These are phyloP conservation scores for Aureobasidium lini DNA, from an alignment of 2,329 filamentous ascomycete genomes.

Conservation along the genomic window DNA sequence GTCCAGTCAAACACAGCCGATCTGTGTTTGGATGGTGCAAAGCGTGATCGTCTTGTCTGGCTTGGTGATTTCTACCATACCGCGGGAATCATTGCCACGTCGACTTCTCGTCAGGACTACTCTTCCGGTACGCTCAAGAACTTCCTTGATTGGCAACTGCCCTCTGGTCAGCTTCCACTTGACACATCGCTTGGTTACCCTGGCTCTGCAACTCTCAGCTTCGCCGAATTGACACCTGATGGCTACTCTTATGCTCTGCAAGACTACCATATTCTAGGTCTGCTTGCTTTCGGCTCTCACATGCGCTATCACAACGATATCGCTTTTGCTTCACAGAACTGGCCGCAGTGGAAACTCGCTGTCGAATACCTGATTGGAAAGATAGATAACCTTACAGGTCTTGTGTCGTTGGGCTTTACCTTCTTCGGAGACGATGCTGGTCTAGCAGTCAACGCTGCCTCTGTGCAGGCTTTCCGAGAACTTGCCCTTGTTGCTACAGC, in stretches of 20 bases:
- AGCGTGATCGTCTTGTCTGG: constrained; percentile 37
- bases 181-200: neutral
- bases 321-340: constrained; percentile 18
- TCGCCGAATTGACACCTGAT: constrained; percentile 16
- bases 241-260: constrained; percentile 19
- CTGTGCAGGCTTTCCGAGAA: constrained; percentile 23
- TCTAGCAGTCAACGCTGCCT: constrained; percentile 22
- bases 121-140: constrained; percentile 24
- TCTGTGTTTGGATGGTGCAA: constrained; percentile 37
- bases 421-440: constrained; percentile 28
- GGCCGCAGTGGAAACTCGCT: constrained; percentile 23
- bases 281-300: constrained; percentile 24
- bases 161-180: neutral
- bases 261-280: constrained; percentile 28
- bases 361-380: constrained; percentile 19
- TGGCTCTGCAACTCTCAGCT: neutral
- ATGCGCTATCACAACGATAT: constrained; percentile 22
- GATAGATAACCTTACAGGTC: constrained; percentile 23
- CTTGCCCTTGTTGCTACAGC: constrained; percentile 26
- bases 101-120: constrained; percentile 31
- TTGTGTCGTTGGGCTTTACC: constrained; percentile 17
- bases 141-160: constrained; percentile 23
- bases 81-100: constrained; percentile 28
- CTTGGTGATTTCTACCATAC: constrained; percentile 39
- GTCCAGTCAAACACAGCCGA: constrained; percentile 28